Base-by-base conservation (phyloP, 805 yeast species). In the Barnettozyma sucrosica region DNA sequence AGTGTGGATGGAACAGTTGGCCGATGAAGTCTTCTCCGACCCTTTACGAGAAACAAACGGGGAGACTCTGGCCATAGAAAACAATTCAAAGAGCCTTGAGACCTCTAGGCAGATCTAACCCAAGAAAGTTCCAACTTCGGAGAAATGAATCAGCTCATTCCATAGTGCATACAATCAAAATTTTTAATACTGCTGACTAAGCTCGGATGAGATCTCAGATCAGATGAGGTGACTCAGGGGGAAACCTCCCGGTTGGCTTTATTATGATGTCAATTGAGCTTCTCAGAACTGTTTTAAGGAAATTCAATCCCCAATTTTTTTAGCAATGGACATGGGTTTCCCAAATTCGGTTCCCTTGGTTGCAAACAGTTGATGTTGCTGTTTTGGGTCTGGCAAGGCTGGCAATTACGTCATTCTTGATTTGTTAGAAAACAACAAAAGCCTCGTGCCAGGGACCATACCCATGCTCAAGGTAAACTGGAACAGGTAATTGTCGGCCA, bases 1-100 rank as follows among this genome's bases (percentile, higher is more conserved):
- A 23, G 45, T 16, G 45, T 37, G 46, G 10, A 11, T 26, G 16
- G 46, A 44, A 9, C 30, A 28, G 23, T 37, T 11, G 7, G 36
- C 7, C 5, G 46, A 16, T 13, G 28, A 34, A 7, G 24, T 5
- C 6, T 24, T 43, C 36, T 25, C 28, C 4, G 21, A 11, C 37
- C 14, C 37, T 19, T 18, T 10, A 34, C 21, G 21, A 34, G 37
- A 34, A 14, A 28, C 16, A 28, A 21, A 34, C 11, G 14, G 37
- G 16, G 37, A 34, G 8, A 18, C 21, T 34, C 37, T 34, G 21
- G 32, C 16, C 32, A 28, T 28, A 8, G 14, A 11, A n/a, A 11
- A 7, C 9, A 9, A 11, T 5, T 4, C 11, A 13, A 28, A 2
- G 5, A 28, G 32, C 13, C 5, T 11, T 28, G 14, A 13, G 16